phyloP scores from a whole-genome alignment of 768 basidiomycete species.

The Mycena metata region DNA sequence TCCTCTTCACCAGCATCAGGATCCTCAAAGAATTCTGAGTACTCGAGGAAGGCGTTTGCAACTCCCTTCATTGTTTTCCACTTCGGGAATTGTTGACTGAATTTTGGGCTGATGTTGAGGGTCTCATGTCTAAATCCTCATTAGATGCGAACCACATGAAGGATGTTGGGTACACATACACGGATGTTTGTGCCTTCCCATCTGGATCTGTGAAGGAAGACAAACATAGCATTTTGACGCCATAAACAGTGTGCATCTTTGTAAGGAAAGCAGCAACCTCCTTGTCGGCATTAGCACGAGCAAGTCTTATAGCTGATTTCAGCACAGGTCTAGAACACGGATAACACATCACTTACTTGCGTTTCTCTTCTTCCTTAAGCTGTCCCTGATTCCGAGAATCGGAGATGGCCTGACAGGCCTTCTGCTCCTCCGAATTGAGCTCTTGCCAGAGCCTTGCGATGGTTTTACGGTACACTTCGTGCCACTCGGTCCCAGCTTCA shows the following conservation, averaged over 20 bases:
- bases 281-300: background rate
- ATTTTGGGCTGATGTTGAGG: background rate
- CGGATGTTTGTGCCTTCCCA: background rate
- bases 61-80: conserved; percentile 1
- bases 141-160: background rate
- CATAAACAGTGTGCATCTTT: background rate
- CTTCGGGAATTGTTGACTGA: conserved; percentile 5
- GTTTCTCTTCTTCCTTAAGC: background rate
- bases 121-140: background rate
- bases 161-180: background rate
- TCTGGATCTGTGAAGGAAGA: background rate
- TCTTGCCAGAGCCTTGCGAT: background rate
- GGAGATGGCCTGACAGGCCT: background rate
- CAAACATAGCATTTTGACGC: background rate
- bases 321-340: no score
- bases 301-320: background rate
- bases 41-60: background rate
- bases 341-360: background rate
- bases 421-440: background rate
- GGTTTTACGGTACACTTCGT: background rate
- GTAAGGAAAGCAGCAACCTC: background rate
- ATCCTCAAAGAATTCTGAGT: background rate
- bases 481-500: background rate
- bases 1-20: background rate
- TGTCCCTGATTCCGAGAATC: background rate